Conservation (phyloP, 2,329 filamentous ascomycete genomes). For the Decorospora gaudefroyi region DNA sequence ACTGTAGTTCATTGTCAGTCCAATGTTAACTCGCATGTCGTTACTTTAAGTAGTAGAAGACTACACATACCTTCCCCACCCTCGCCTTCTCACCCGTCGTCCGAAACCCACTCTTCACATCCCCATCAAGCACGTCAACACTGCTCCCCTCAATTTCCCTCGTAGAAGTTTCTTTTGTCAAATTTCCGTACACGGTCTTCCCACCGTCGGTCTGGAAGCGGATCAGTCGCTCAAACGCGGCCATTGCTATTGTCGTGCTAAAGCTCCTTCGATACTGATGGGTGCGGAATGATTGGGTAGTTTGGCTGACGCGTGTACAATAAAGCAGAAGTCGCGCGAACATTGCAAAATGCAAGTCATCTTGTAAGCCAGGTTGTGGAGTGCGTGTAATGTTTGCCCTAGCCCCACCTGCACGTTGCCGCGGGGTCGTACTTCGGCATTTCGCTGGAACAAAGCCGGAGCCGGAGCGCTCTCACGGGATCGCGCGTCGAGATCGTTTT, state of each 20-base stretch:
- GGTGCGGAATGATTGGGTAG: background rate
- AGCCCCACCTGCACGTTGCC: conserved; percentile 11
- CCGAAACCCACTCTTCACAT: conserved; percentile 36
- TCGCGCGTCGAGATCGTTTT: conserved; percentile 5
- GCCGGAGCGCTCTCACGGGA: conserved; percentile 11
- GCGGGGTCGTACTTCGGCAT: conserved; percentile 18
- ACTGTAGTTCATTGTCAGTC: conserved; percentile 7
- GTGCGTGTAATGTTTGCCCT: background rate
- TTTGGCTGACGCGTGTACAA: conserved; percentile 2
- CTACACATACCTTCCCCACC: conserved; percentile 28
- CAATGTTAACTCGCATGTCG: too few relatives aligned
- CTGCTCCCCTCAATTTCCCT: conserved; percentile 38
- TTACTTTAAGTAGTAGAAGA: too few relatives aligned
- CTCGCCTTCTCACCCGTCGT: conserved; percentile 34
- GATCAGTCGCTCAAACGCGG: conserved; percentile 42
- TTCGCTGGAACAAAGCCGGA: too few relatives aligned
- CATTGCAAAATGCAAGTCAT: conserved; percentile 4
- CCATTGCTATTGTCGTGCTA: conserved; percentile 20
- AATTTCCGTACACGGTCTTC: conserved; percentile 38
- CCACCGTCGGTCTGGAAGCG: conserved; percentile 40
- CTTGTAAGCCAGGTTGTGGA: conserved; percentile 5
- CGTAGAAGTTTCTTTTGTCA: conserved; percentile 37
- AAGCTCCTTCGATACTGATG: background rate
- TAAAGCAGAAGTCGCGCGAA: conserved; percentile 2
- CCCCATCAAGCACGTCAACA: conserved; percentile 38